Percentiles rank a stretch among this genome's conserved stretches.
phyloP scores from a whole-genome alignment of 305 asterid genomes.

The Rubia peregrina region DNA sequence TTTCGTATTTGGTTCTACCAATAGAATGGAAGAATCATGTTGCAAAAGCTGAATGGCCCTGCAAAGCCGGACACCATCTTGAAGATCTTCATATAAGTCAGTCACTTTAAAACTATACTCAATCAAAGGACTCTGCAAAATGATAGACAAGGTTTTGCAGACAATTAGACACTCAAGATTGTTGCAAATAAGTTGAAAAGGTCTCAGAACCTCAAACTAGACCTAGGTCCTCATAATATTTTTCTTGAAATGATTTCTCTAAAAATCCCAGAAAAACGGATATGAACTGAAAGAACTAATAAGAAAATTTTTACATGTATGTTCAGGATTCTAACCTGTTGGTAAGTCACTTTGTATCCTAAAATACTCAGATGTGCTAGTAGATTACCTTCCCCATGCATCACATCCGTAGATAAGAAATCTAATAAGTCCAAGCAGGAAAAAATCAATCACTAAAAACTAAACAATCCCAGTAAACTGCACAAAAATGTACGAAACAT shows the following conservation, averaged over 20 bases:
- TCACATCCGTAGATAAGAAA: slow-evolving; percentile 79
- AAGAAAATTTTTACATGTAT: background rate
- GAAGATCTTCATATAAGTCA: slow-evolving; percentile 71
- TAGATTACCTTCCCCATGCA: slow-evolving; percentile 98
- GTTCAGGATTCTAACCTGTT: slow-evolving; percentile 57
- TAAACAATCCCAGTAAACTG: slow-evolving; percentile 23
- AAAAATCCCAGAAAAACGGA: background rate
- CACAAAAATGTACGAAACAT: slow-evolving; percentile 17
- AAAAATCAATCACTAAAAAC: slow-evolving; percentile 19
- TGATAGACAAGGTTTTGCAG: slow-evolving; percentile 4
- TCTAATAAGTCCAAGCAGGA: slow-evolving; percentile 35
- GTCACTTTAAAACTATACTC: slow-evolving; percentile 66
- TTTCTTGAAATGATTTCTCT: background rate
- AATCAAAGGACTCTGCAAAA: slow-evolving; percentile 59
- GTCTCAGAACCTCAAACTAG: background rate
- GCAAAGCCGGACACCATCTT: slow-evolving; percentile 79
- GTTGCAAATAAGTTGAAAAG: background rate
- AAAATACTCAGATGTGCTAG: slow-evolving; percentile 75
- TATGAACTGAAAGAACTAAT: slow-evolving; percentile 7
- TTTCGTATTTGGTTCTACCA: slow-evolving; percentile 46
- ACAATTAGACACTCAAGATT: background rate
- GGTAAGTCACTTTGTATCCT: slow-evolving; percentile 76
- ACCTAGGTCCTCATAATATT: background rate
- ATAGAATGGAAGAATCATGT: slow-evolving; percentile 74
- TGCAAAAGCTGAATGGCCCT: slow-evolving; percentile 73